These are phyloP conservation scores for Pythium brassicae DNA, from an alignment of 352 stramenopile genomes.

Conservation along the genomic window DNA sequence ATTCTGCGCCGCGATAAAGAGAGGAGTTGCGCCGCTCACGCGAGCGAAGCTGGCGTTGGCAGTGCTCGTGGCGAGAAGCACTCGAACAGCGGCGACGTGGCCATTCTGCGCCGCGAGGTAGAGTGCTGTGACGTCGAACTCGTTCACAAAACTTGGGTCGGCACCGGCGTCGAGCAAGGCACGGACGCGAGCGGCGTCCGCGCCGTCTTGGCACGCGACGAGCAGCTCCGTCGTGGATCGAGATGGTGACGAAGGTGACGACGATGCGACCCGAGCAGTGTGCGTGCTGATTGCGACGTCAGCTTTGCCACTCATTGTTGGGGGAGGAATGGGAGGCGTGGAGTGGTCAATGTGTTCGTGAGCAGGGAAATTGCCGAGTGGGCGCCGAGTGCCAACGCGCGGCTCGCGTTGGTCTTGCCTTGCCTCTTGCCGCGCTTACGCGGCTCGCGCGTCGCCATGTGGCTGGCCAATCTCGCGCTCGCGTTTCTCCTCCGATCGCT, in stretches of 20 bases:
- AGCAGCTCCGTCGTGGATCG: not conserved
- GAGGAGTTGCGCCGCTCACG: slow-evolving; percentile 6
- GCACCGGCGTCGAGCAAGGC: not conserved
- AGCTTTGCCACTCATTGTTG: not conserved
- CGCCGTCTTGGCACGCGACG: not conserved
- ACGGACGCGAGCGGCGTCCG: not conserved
- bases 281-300: not conserved
- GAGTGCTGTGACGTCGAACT: not conserved
- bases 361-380: not conserved
- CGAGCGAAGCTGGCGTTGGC: slow-evolving; percentile 1
- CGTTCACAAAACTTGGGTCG: not conserved
- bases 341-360: not conserved
- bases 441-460: too few relatives aligned
- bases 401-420: too few relatives aligned
- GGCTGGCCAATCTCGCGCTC: not conserved
- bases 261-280: not conserved
- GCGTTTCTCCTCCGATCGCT: too few relatives aligned
- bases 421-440: too few relatives aligned
- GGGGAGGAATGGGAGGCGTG: not conserved
- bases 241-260: not conserved
- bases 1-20: slow-evolving; percentile 11
- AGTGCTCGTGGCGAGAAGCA: not conserved
- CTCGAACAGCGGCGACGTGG: not conserved
- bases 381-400: not conserved
- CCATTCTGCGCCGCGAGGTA: slow-evolving; percentile 10